Percentiles rank a stretch among this genome's conserved stretches.
Conservation (phyloP, 2,329 filamentous ascomycete genomes). For the Colletotrichum sp. region DNA sequence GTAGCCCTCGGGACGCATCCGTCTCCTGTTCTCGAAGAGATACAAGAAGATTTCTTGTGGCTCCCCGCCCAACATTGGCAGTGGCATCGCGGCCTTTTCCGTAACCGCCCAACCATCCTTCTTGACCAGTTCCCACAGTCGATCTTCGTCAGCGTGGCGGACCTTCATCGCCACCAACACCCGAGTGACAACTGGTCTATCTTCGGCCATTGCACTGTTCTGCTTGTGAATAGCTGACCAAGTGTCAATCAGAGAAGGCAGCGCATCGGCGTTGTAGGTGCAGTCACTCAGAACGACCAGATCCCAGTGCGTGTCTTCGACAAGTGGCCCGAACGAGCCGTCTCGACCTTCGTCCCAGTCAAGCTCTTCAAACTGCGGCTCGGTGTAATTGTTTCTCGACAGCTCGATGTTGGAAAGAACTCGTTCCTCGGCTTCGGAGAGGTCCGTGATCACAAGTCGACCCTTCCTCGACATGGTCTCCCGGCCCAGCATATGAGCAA, state of each 20-base stretch:
- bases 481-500: conserved; percentile 37
- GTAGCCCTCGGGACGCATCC: background rate
- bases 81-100: conserved; percentile 44
- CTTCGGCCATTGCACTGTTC: conserved; percentile 24
- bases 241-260: conserved; percentile 58
- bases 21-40: conserved; percentile 39
- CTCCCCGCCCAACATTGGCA: conserved; percentile 50
- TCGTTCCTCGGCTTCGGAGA: conserved; percentile 56
- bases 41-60: conserved; percentile 56
- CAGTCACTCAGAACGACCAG: conserved; percentile 62
- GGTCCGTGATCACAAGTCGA: conserved; percentile 60
- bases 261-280: conserved; percentile 63
- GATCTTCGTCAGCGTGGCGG: conserved; percentile 56
- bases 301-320: conserved; percentile 50
- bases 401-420: conserved; percentile 51
- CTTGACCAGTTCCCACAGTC: conserved; percentile 51
- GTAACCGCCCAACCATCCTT: conserved; percentile 47
- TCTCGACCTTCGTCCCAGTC: conserved; percentile 59
- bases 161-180: conserved; percentile 62
- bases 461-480: conserved; percentile 23
- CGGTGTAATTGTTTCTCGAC: background rate
- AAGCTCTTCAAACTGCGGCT: conserved; percentile 55
- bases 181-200: conserved; percentile 33
- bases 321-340: conserved; percentile 47
- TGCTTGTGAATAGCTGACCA: conserved; percentile 51